Conservation (phyloP, 306 rosid species). For the Datisca glomerata region DNA sequence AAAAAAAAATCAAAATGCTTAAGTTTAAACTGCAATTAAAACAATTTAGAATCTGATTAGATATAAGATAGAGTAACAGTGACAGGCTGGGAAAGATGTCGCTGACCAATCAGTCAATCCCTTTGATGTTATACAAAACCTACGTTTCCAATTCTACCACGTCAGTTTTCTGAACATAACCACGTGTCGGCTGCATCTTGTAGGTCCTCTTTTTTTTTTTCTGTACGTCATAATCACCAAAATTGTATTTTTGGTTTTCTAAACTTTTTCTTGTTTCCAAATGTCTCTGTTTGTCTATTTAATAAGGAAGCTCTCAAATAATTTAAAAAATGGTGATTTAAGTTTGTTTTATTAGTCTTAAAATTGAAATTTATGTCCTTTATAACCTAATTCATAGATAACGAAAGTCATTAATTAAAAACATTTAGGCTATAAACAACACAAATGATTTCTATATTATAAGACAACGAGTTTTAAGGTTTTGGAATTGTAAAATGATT, state of each 20-base stretch:
- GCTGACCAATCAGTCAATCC: conserved; percentile 50
- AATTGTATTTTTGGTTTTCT: conserved; percentile 4
- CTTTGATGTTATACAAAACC: conserved; percentile 9
- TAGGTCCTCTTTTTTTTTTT: conserved; percentile 27
- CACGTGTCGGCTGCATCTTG: conserved; percentile 73
- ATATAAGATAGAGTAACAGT: conserved; percentile 25
- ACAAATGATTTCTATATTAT: too few relatives aligned
- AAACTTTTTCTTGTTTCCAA: too few relatives aligned
- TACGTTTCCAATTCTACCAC: conserved; percentile 33
- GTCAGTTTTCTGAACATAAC: conserved; percentile 43
- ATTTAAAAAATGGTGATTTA: neutral
- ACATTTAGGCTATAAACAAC: too few relatives aligned
- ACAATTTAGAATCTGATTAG: neutral
- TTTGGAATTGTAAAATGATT: too few relatives aligned
- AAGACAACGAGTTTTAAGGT: too few relatives aligned
- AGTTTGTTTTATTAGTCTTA: too few relatives aligned
- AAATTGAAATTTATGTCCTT: too few relatives aligned
- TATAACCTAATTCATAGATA: too few relatives aligned
- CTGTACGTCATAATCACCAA: conserved; percentile 23
- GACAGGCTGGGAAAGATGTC: conserved; percentile 41
- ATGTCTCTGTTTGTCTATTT: too few relatives aligned
- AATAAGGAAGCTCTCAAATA: neutral
- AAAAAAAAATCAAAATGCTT: too few relatives aligned
- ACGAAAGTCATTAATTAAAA: too few relatives aligned
- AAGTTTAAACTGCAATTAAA: too few relatives aligned